These are phyloP conservation scores for Penicillium crustosum DNA, from an alignment of 2,329 filamentous ascomycete species.

Conservation along the genomic window DNA sequence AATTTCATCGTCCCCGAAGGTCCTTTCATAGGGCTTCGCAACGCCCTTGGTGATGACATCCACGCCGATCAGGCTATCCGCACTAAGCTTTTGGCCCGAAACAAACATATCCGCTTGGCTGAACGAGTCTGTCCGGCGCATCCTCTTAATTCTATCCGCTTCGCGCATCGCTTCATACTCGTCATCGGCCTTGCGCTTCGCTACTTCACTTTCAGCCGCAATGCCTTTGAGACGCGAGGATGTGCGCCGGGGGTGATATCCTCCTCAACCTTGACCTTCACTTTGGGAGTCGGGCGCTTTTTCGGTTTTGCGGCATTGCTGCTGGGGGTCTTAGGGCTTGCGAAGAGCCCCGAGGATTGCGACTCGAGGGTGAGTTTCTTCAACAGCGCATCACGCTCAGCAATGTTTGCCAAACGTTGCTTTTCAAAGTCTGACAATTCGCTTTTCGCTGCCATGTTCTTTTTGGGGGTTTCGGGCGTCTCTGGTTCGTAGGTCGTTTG, in stretches of 20 bases:
- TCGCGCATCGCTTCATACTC: constrained; percentile 59
- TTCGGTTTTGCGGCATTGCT: constrained; percentile 53
- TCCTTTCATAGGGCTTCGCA: constrained; percentile 77
- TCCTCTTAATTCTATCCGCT: constrained; percentile 60
- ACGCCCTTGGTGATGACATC: constrained; percentile 62
- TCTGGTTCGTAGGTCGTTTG: not conserved
- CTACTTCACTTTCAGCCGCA: constrained; percentile 65
- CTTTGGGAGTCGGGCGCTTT: constrained; percentile 49
- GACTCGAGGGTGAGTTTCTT: constrained; percentile 70
- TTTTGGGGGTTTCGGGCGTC: not conserved
- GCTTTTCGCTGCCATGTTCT: constrained; percentile 30
- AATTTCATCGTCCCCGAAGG: constrained; percentile 81
- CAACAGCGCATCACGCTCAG: constrained; percentile 77
- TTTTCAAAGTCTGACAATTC: constrained; percentile 83
- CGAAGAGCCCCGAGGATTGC: constrained; percentile 67
- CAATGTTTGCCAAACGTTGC: constrained; percentile 81
- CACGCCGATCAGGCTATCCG: constrained; percentile 62
- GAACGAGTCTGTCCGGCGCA: constrained; percentile 66
- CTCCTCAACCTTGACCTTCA: constrained; percentile 68
- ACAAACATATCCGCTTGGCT: constrained; percentile 75
- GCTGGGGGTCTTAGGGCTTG: constrained; percentile 50
- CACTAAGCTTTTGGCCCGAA: constrained; percentile 71
- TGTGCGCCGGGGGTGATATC: constrained; percentile 58
- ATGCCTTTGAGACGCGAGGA: constrained; percentile 64
- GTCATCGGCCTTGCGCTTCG: constrained; percentile 68